Evolutionary conservation across 768 basidiomycete species (phyloP), one percentile per base, ranked within the genome.

Genomic region (Mycena maculata): DNA sequence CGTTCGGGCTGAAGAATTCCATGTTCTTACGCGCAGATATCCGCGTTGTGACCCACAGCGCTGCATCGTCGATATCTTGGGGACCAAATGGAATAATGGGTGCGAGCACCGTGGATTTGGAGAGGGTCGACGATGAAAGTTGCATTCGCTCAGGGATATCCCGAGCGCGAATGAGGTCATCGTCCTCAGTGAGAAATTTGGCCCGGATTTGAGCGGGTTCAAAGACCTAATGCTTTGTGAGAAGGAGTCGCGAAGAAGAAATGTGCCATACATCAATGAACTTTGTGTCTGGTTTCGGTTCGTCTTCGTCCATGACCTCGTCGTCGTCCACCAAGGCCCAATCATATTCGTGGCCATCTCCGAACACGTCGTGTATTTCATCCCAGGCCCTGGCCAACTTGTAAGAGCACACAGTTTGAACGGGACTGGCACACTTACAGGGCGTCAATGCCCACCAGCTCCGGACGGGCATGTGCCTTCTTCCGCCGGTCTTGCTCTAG

Each of bases 141-240:
- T 97, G 96, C 92, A 96, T 95, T 52, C 98, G 92, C 76, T 99
- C 98, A 1, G 98, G 98, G 39, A 94, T 88, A 79, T 99, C 98
- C 75, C 87, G 89, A 20, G 87, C 89, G 49, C 96, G 91, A 67
- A 99, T 96, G 49, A 94, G 82, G 73, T 97, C 94, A 77, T 99
- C 98, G 63, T 94, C 95, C 69, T 96, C 95, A 4, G 95, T 97
- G 30, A 99, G 83, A 83, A 94, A 84, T 42, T 93, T 88, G 66
- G 90, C 91, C 56, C 89, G 89, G 75, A 99, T 99, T 82, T 98
- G 96, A 13, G 96, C 93, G 0, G 98, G 98, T 76, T 99, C 98
- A 72, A 99, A 99, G 67, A 99, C 95, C 96, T 99, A 72, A 15
- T 54, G 38, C 23, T 16, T 16, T 23, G 60, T 27, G 65, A 70